These are phyloP conservation scores for Plantago coronopus DNA, from an alignment of 305 asterid species.

Conservation along the genomic window DNA sequence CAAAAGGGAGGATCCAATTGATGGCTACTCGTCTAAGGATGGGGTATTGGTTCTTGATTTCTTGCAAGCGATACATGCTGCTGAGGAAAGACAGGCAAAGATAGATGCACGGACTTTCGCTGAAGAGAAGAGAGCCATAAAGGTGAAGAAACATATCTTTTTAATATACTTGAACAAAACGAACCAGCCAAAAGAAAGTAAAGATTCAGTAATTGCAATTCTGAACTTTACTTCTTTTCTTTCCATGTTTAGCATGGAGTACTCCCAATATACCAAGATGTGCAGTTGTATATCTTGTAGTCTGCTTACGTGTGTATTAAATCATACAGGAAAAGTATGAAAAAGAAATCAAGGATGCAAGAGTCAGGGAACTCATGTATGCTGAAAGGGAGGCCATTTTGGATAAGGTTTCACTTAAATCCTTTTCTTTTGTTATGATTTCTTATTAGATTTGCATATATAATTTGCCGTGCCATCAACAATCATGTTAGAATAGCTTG, in stretches of 20 bases:
- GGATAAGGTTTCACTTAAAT: conserved; percentile 55
- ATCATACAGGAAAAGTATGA: conserved; percentile 80
- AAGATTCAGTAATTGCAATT: conserved; percentile 16
- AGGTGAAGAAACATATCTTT: conserved; percentile 41
- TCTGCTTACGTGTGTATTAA: conserved; percentile 29
- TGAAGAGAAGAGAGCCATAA: conserved; percentile 67
- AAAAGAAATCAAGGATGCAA: conserved; percentile 88
- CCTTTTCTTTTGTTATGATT: no score
- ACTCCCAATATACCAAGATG: conserved; percentile 14
- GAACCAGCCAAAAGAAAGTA: not conserved
- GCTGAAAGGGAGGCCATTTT: conserved; percentile 93
- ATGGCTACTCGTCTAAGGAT: conserved; percentile 64
- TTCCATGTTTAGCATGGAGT: conserved; percentile 1
- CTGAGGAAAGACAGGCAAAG: conserved; percentile 88
- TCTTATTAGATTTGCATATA: no score
- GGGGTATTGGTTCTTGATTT: conserved; percentile 89
- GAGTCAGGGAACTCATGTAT: conserved; percentile 95
- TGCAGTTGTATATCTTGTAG: conserved; percentile 20
- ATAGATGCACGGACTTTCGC: conserved; percentile 59
- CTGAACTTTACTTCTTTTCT: conserved; percentile 9
- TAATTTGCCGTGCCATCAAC: conserved; percentile 12
- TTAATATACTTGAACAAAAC: not conserved
- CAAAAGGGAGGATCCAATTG: conserved; percentile 41
- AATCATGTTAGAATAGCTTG: not conserved
- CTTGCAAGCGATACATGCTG: conserved; percentile 92